A percentile compares a stretch with the other conserved stretches of the same genome.
phyloP scores from a whole-genome alignment of 2,329 filamentous ascomycete genomes.

The Phialophora tarda region DNA sequence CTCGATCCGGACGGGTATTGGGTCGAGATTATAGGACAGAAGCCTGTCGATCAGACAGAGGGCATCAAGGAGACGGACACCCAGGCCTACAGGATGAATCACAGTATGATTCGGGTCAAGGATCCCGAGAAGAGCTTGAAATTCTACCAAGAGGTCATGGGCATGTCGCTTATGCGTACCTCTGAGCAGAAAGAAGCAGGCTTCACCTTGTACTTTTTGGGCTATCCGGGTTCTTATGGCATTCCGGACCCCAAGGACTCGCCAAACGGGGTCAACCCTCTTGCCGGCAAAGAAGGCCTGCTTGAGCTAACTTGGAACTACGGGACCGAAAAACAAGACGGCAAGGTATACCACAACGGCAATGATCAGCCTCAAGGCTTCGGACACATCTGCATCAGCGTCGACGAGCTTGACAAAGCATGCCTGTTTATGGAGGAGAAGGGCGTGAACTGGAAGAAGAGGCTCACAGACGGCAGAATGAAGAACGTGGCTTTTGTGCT shows the following conservation, averaged over 20 bases:
- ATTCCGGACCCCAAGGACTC: slow-evolving; percentile 56
- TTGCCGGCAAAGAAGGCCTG: slow-evolving; percentile 76
- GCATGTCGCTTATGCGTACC: slow-evolving; percentile 81
- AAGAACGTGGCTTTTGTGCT: slow-evolving; percentile 91
- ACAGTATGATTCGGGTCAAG: slow-evolving; percentile 89
- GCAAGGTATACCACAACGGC: slow-evolving; percentile 88
- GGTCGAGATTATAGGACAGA: slow-evolving; percentile 65
- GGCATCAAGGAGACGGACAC: slow-evolving; percentile 73
- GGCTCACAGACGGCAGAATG: slow-evolving; percentile 87
- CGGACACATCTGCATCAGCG: slow-evolving; percentile 85
- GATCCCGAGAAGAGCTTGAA: slow-evolving; percentile 73
- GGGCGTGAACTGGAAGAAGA: slow-evolving; percentile 91
- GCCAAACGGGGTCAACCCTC: slow-evolving; percentile 62
- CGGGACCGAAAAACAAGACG: slow-evolving; percentile 75
- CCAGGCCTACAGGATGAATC: slow-evolving; percentile 71
- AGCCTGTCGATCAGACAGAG: slow-evolving; percentile 73
- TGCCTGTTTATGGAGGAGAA: slow-evolving; percentile 84
- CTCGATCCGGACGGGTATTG: slow-evolving; percentile 88
- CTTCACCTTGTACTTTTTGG: slow-evolving; percentile 94
- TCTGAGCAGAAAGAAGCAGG: slow-evolving; percentile 70
- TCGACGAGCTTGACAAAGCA: slow-evolving; percentile 87
- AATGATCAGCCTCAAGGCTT: slow-evolving; percentile 93
- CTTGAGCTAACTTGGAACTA: slow-evolving; percentile 89
- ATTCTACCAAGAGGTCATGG: slow-evolving; percentile 84
- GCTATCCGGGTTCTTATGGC: slow-evolving; percentile 68